Evolutionary conservation across 1,284 basidiomycete genomes (phyloP), one percentile per base, ranked within the genome.

Genomic region (Cystobasidium pallidum): DNA sequence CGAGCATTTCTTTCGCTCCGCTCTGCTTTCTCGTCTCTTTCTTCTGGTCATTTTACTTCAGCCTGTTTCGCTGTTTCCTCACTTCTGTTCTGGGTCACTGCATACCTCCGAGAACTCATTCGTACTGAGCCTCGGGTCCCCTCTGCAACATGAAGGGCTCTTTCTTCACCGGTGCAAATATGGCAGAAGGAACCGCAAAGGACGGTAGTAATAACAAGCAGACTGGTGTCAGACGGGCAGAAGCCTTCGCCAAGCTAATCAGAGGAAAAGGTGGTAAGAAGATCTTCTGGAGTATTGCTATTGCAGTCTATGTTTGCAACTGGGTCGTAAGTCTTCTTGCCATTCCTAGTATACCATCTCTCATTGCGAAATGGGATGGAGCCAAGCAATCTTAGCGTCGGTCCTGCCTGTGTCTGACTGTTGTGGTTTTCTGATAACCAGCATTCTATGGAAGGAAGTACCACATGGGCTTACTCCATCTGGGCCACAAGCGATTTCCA

Each of bases 401-500:
- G n/a, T n/a, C n/a, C n/a, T n/a, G n/a, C n/a, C n/a, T n/a, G n/a
- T n/a, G n/a, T n/a, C n/a, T n/a, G n/a, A n/a, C 17, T 28, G 26
- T 0, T 30, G 7, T 41, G 6, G 28, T 41, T 36, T 15, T 34
- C 59, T n/a, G 11, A 11, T 39, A 10, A 17, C 45, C 24, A 64
- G 54, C 43, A 65, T 30, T 63, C 74, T 3, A 75, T 75, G 70
- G 55, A 75, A 41, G 17, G 43, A 2, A 68, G 59, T 10, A 72
- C 73, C 0, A 74, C 73, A 1, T 68, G 24, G 21, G 28, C 26
- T 13, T 73, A 75, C 58, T 24, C n/a, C 26, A 62, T 70, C 45
- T 75, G 70, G 70, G 74, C 74, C 2, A 73, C 66, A 0, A 66
- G 61, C 19, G 66, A 67, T 21, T 75, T 75, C 55, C 59, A 59